Conservation (phyloP, 129 eudicot genomes). For the Arctium minus region DNA sequence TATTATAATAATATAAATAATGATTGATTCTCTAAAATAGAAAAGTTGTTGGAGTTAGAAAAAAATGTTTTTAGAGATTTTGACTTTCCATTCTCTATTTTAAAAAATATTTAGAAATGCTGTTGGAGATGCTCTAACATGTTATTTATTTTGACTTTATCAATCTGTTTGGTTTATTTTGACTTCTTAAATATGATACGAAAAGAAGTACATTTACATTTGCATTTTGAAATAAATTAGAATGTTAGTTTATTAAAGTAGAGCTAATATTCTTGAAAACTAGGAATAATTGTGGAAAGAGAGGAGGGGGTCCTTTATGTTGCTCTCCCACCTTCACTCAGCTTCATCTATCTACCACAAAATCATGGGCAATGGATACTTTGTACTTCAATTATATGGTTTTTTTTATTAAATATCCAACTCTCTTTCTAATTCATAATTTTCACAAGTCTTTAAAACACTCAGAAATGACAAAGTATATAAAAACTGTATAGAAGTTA, state of each 20-base stretch:
- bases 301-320: constrained; percentile 16
- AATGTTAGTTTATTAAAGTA: neutral
- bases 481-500: too few relatives aligned
- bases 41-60: too few relatives aligned
- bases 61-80: too few relatives aligned
- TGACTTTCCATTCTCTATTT: too few relatives aligned
- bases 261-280: neutral
- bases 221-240: neutral
- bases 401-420: neutral
- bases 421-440: neutral
- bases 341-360: constrained; percentile 15
- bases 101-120: too few relatives aligned
- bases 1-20: too few relatives aligned
- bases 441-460: neutral
- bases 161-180: neutral
- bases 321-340: constrained; percentile 14
- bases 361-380: constrained; percentile 22
- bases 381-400: neutral
- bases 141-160: neutral
- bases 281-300: constrained; percentile 5
- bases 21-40: too few relatives aligned
- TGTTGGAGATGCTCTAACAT: too few relatives aligned
- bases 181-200: neutral
- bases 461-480: neutral
- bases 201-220: neutral